Evolutionary conservation across 2,329 filamentous ascomycete species (phyloP).

Genomic region (Phyllosticta capitalensis): DNA sequence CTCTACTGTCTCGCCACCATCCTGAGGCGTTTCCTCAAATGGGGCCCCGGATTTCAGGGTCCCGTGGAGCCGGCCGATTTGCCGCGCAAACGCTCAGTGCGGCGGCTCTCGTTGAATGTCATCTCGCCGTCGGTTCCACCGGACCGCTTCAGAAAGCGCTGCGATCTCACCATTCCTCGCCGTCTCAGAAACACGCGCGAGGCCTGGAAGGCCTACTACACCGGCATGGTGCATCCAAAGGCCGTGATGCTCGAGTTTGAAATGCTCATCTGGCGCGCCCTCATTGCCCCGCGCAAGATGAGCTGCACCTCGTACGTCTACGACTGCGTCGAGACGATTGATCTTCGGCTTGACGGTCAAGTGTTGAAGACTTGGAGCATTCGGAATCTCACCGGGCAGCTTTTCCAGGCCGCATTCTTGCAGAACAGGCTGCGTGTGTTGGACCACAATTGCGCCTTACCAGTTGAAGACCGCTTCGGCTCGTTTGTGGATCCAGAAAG

Average conservation of each 20-base stretch:
- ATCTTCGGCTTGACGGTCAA: neutral
- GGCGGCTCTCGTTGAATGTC: neutral
- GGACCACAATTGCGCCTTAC: neutral
- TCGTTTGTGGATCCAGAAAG: neutral
- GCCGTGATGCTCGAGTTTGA: neutral
- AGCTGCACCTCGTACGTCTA: neutral
- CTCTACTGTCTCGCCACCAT: constrained; percentile 3
- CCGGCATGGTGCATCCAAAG: neutral
- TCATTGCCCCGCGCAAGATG: neutral
- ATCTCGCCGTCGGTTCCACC: neutral
- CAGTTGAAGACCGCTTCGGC: neutral
- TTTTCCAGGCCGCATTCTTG: neutral
- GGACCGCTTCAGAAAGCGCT: neutral
- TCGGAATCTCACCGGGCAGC: neutral
- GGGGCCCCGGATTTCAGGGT: constrained; percentile 4
- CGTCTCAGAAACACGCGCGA: neutral
- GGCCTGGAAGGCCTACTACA: neutral
- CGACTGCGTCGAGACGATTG: neutral
- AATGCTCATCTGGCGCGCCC: neutral
- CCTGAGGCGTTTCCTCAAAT: constrained; percentile 3
- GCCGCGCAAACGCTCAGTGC: constrained; percentile 1
- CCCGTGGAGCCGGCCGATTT: neutral
- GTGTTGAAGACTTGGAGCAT: neutral
- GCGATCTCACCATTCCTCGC: neutral
- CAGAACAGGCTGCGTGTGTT: neutral